Evolutionary conservation across 2,329 filamentous ascomycete species (phyloP), one percentile per base, ranked within the genome.

Genomic region (Fusarium sp.): DNA sequence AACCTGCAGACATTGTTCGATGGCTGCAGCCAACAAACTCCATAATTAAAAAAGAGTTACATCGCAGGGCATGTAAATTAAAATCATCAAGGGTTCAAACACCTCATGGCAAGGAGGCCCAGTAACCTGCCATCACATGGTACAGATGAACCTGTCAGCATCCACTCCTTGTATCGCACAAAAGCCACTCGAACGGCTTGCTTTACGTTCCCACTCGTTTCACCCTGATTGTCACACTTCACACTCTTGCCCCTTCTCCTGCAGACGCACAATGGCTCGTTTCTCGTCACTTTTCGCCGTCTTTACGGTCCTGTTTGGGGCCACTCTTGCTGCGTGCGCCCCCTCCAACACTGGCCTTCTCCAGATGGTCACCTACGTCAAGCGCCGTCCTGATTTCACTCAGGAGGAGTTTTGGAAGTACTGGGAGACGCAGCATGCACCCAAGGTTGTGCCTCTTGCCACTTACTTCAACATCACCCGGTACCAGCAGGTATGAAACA

Each of bases 281-380:
- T 16, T 75, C 58, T 58, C 41, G 2, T 57, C 37, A 30, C 35
- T 58, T 11, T 11, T 71, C 11, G 50, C 59, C 48, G 7, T 60
- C 18, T 16, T 48, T n/a, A 61, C 54, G 39, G 61, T 64, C 18
- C 48, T 75, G 9, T 4, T 66, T n/a, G 57, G 64, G 13, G 56
- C 35, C 5, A 37, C 43, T 14, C 34, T 71, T 54, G 62, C 69
- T 2, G 58, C 60, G 81, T 88, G 58, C 82, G 43, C 43, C 16
- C 3, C 88, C 34, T 57, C 87, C 85, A 77, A 72, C 25, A 80
- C 78, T 0, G 77, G 78, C 1, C 64, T 77, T 4, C 34, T 68
- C 0, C 79, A 81, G 67, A 81, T 81, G 80, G 39, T 79, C 18
- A 80, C 75, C 9, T 79, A 80, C 61, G 76, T 81, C 34, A 81